These are phyloP conservation scores for Ceratobasidium sp. DNA, from an alignment of 1,284 basidiomycete species.

Conservation along the genomic window DNA sequence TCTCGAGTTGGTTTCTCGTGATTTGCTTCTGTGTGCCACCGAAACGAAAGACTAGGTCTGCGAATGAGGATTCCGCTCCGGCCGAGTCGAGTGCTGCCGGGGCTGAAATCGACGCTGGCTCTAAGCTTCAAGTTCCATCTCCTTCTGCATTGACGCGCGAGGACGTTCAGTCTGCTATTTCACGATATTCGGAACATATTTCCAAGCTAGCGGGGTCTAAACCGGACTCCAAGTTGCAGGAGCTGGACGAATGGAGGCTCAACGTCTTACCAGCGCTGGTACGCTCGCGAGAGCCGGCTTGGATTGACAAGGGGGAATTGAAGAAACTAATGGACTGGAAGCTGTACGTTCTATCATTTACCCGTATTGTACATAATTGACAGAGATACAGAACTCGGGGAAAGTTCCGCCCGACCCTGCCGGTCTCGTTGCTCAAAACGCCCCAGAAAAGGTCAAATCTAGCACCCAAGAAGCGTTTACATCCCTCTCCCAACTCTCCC, in stretches of 20 bases:
- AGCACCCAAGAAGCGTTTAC: conserved; percentile 20
- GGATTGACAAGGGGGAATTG: conserved; percentile 21
- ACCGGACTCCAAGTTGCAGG: conserved; percentile 9
- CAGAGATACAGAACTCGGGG: conserved; percentile 27
- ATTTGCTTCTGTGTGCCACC: conserved; percentile 27
- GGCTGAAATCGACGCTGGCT: neutral
- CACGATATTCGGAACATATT: conserved; percentile 11
- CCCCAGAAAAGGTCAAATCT: conserved; percentile 17
- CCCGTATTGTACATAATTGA: conserved; percentile 1
- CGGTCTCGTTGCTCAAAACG: conserved; percentile 26
- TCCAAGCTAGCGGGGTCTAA: conserved; percentile 7
- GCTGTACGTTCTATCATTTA: conserved; percentile 5
- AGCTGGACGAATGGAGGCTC: conserved; percentile 31
- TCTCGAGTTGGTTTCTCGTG: conserved; percentile 15
- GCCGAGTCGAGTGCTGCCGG: neutral
- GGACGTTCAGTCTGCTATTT: conserved; percentile 14
- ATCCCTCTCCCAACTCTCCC: neutral
- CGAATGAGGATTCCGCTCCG: neutral
- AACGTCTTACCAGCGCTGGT: conserved; percentile 2
- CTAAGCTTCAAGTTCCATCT: neutral
- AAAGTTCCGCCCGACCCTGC: conserved; percentile 31
- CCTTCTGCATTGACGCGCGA: conserved; percentile 10
- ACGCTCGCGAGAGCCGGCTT: conserved; percentile 11
- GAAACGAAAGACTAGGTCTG: conserved; percentile 7
- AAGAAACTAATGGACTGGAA: conserved; percentile 35